A percentile compares a stretch with the other conserved stretches of the same genome.
phyloP scores from a whole-genome alignment of 1,284 basidiomycete genomes.

The Apiotrichum siamense region DNA sequence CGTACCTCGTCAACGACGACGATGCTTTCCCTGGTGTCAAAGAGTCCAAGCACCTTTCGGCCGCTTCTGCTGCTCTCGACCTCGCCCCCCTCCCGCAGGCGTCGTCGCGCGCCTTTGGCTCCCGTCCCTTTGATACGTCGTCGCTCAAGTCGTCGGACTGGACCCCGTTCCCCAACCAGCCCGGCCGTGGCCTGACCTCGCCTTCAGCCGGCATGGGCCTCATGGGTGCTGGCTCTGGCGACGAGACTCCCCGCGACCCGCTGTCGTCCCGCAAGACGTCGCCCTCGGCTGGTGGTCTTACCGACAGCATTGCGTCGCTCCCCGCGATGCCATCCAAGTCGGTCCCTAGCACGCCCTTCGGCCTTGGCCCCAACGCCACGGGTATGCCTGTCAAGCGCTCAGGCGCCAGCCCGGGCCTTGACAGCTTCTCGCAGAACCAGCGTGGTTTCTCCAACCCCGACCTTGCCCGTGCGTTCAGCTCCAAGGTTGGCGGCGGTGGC shows the following conservation, averaged over 20 bases:
- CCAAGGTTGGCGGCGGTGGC: slow-evolving; percentile 67
- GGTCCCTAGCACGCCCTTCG: slow-evolving; percentile 45
- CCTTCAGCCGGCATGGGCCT: slow-evolving; percentile 53
- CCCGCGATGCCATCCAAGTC: slow-evolving; percentile 47
- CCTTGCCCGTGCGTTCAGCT: slow-evolving; percentile 55
- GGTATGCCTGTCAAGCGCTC: slow-evolving; percentile 27
- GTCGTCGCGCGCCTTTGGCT: slow-evolving; percentile 60
- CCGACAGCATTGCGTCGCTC: slow-evolving; percentile 44
- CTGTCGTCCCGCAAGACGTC: slow-evolving; percentile 27
- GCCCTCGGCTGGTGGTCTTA: slow-evolving; percentile 33
- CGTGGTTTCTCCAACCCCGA: slow-evolving; percentile 49
- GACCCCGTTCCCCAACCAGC: slow-evolving; percentile 70
- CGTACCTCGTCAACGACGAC: slow-evolving; percentile 83
- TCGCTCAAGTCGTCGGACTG: slow-evolving; percentile 76
- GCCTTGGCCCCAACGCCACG: slow-evolving; percentile 24
- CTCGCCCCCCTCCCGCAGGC: slow-evolving; percentile 82
- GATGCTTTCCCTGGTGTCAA: slow-evolving; percentile 65
- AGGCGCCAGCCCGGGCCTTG: slow-evolving; percentile 31
- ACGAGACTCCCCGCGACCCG: slow-evolving; percentile 38
- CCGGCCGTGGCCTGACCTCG: slow-evolving; percentile 40
- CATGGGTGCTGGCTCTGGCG: slow-evolving; percentile 19
- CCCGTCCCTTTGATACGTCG: slow-evolving; percentile 54
- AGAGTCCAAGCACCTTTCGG: slow-evolving; percentile 59
- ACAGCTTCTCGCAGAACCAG: slow-evolving; percentile 38
- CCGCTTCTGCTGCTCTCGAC: slow-evolving; percentile 87